phyloP scores from a whole-genome alignment of 169 alveolate species.

The Eimeria mitis region DNA sequence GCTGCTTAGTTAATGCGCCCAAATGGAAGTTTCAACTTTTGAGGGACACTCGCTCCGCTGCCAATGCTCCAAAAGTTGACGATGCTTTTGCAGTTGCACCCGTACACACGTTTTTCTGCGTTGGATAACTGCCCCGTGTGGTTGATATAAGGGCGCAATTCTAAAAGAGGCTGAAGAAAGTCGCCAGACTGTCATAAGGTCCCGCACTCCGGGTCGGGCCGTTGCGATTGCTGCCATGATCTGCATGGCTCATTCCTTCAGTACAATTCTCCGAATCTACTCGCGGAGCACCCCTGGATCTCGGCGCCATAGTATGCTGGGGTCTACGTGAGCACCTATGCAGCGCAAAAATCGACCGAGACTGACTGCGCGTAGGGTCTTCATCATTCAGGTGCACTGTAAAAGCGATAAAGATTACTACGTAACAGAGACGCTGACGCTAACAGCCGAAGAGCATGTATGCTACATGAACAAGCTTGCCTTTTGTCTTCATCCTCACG shows the following conservation, averaged over 20 bases:
- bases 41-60: background rate
- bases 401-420: background rate
- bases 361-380: background rate
- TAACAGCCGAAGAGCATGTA: background rate
- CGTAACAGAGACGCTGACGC: too few species aligned
- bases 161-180: too few species aligned
- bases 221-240: background rate
- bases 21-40: background rate
- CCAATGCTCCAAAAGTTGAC: background rate
- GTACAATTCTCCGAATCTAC: background rate
- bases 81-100: background rate
- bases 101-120: background rate
- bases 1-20: background rate
- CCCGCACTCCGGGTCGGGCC: too few species aligned
- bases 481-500: conserved; percentile 33
- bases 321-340: conserved; percentile 48
- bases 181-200: background rate
- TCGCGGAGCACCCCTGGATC: conserved; percentile 5
- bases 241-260: background rate
- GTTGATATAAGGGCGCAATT: background rate
- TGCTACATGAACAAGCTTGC: background rate
- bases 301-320: conserved; percentile 27
- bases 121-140: background rate
- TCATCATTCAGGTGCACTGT: background rate
- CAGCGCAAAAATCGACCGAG: background rate